phyloP scores from a whole-genome alignment of 176 grass and related monocot genomes.

The Paspalum vaginatum region DNA sequence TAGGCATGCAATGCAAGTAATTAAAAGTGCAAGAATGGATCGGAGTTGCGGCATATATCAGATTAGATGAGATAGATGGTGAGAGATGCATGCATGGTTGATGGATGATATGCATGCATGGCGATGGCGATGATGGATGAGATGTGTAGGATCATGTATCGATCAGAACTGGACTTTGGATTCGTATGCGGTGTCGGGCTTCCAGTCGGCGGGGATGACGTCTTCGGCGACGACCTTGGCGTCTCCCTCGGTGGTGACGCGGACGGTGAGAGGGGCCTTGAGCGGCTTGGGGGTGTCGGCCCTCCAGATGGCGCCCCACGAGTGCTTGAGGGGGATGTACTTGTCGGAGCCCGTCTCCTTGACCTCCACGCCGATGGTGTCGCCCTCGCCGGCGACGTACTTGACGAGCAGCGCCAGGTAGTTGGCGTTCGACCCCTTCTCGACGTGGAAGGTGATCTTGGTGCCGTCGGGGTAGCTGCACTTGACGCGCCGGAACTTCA shows the following conservation, averaged over 20 bases:
- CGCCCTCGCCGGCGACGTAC: constrained; percentile 52
- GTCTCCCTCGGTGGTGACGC: constrained; percentile 44
- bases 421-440: constrained; percentile 59
- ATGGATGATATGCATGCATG: too few species aligned
- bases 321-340: constrained; percentile 50
- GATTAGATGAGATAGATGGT: too few species aligned
- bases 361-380: constrained; percentile 48
- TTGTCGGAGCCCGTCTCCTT: constrained; percentile 34
- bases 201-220: constrained; percentile 56
- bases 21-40: too few species aligned
- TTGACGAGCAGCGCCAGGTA: constrained; percentile 53
- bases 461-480: constrained; percentile 45
- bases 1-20: too few species aligned
- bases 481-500: constrained; percentile 48
- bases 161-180: constrained; percentile 42
- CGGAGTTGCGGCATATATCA: too few species aligned
- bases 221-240: constrained; percentile 24
- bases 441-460: constrained; percentile 67
- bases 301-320: constrained; percentile 70
- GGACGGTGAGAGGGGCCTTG: constrained; percentile 51
- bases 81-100: too few species aligned
- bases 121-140: too few species aligned
- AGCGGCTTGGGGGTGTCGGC: constrained; percentile 42
- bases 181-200: constrained; percentile 38
- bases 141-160: too few species aligned